phyloP scores from a whole-genome alignment of 257 asterid genomes.

The Knoxia roxburghii region DNA sequence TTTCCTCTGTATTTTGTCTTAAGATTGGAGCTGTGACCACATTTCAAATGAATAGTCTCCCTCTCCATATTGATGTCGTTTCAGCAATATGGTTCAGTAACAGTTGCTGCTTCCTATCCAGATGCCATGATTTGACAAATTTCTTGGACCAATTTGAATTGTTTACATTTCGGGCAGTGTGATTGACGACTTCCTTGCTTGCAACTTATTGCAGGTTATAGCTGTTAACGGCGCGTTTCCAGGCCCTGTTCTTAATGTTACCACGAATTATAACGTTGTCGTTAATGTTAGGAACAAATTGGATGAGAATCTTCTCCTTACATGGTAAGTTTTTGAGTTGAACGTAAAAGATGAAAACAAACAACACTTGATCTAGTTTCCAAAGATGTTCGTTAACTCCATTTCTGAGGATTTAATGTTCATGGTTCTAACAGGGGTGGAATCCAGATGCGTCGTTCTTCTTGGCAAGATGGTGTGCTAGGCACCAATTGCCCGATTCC shows the following conservation, averaged over 20 bases:
- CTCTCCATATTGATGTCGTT: not conserved
- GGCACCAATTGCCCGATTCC: constrained; percentile 96
- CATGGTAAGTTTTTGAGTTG: constrained; percentile 48
- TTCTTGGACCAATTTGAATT: not conserved
- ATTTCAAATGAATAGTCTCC: not conserved
- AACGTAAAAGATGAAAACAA: not conserved
- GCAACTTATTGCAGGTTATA: constrained; percentile 49
- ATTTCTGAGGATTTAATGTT: not conserved
- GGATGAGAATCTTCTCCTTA: constrained; percentile 73
- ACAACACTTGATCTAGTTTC: not conserved
- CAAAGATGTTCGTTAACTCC: not conserved
- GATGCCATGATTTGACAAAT: not conserved
- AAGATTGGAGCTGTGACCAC: constrained; percentile 3
- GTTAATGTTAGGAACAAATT: constrained; percentile 76
- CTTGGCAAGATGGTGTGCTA: constrained; percentile 95
- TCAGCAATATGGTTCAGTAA: not conserved
- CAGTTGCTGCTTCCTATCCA: not conserved
- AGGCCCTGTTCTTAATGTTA: constrained; percentile 74
- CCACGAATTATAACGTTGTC: constrained; percentile 81
- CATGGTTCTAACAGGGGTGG: constrained; percentile 55
- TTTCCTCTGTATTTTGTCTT: too few species aligned
- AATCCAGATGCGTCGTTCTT: constrained; percentile 84
- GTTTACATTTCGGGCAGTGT: not conserved
- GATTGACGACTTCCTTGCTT: not conserved
- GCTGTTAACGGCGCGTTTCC: constrained; percentile 87